Percentiles rank a stretch among this genome's conserved stretches.
These are phyloP conservation scores for Podospora pseudopauciseta DNA, from an alignment of 495 filamentous ascomycete species.

Conservation along the genomic window DNA sequence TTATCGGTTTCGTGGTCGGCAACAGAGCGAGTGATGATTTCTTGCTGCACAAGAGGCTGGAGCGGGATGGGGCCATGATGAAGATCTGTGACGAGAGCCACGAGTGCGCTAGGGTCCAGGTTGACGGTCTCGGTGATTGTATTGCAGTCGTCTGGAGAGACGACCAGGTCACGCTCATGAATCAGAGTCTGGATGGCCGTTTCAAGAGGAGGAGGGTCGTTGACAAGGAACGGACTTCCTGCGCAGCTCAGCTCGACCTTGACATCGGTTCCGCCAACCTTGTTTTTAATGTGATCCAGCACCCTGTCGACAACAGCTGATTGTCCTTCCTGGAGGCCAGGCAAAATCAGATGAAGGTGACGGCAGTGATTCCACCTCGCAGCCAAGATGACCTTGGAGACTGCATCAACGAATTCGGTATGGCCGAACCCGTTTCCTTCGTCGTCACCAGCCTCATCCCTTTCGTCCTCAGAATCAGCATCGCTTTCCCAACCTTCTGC, in stretches of 20 bases:
- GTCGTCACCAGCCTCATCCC: slow-evolving; percentile 5
- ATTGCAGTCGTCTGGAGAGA: slow-evolving; percentile 25
- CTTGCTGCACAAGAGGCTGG: slow-evolving; percentile 31
- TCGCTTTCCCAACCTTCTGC: slow-evolving; percentile 33
- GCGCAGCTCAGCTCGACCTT: slow-evolving; percentile 29
- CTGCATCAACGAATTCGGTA: slow-evolving; percentile 29
- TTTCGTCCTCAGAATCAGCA: slow-evolving; percentile 15
- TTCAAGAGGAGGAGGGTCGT: slow-evolving; percentile 18
- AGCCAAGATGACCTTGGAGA: slow-evolving; percentile 28
- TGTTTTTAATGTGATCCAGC: slow-evolving; percentile 22
- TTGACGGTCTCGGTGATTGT: slow-evolving; percentile 34
- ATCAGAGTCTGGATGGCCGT: slow-evolving; percentile 24
- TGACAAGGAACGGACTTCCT: slow-evolving; percentile 22
- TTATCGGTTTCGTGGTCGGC: slow-evolving; percentile 34
- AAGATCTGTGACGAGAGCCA: slow-evolving; percentile 40
- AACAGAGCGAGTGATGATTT: slow-evolving; percentile 35
- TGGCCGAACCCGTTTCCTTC: slow-evolving; percentile 20
- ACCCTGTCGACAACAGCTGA: slow-evolving; percentile 29
- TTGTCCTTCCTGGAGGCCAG: slow-evolving; percentile 25
- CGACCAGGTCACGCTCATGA: slow-evolving; percentile 20
- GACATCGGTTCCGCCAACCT: slow-evolving; percentile 22
- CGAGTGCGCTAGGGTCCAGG: slow-evolving; percentile 41
- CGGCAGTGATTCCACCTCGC: slow-evolving; percentile 37
- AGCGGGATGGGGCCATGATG: slow-evolving; percentile 34
- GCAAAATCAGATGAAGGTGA: slow-evolving; percentile 28